Evolutionary conservation across 2,329 filamentous ascomycete genomes (phyloP), one percentile per base, ranked within the genome.

Genomic region (Pseudonectria foliicola): DNA sequence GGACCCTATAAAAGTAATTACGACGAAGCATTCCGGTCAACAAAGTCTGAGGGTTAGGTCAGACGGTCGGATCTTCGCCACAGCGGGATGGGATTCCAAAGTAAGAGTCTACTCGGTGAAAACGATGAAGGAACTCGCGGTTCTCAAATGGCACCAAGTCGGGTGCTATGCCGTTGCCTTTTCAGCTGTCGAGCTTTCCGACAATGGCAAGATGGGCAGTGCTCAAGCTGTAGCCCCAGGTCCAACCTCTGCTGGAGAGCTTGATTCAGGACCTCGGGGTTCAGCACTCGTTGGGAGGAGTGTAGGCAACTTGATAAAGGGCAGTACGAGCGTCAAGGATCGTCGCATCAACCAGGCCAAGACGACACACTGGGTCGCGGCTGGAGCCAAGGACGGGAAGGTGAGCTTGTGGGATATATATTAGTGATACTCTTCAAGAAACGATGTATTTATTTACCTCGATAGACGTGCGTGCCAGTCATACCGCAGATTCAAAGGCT

Each of bases 361-460:
- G 51, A 68, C 67, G 33, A 82, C 82, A 15, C 90, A 96, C 59
- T 96, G 90, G 89, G 59, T 96, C 33, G 92, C 83, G 13, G 86
- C 79, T 1, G 92, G 92, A 2, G 84, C 85, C 36, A 98, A 96
- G 59, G 92, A 96, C 64, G 92, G 90, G 13, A 95, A 93, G 58
- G 77, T 96, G 43, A 94, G 87, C 55, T 65, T 98, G 48, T 98
- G 92, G 92, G 86, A 95, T 64, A 80, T 96, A 39, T 98, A 92
- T 59, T 89, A 52, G 65, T 15, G 13, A 24, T 13, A 8, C n/a
- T n/a, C n/a, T n/a, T n/a, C n/a, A n/a, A n/a, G n/a, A n/a, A n/a
- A n/a, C n/a, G n/a, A n/a, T n/a, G n/a, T n/a, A n/a, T n/a, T n/a
- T n/a, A n/a, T n/a, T n/a, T n/a, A n/a, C n/a, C n/a, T n/a, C n/a